Evolutionary conservation across 176 grass and related monocot genomes (phyloP).

Genomic region (Avena sativa): DNA sequence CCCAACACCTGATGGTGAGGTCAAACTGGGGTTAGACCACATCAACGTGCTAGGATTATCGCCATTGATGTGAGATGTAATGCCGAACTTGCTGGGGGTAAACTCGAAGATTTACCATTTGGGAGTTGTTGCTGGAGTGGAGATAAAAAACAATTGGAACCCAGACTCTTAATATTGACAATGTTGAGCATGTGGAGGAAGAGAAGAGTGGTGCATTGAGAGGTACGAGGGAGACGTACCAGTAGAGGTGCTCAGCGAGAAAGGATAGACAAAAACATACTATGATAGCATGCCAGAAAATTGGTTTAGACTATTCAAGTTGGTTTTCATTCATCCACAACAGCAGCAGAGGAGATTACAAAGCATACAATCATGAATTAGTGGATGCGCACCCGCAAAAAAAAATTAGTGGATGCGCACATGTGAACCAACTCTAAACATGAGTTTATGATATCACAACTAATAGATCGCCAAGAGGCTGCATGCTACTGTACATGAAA

Average conservation of each 20-base stretch:
- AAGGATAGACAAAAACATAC: not conserved
- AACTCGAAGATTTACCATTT: not conserved
- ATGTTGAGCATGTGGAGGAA: not conserved
- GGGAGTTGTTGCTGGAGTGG: not conserved
- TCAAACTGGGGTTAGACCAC: not conserved
- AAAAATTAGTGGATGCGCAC: not conserved
- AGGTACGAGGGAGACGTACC: not conserved
- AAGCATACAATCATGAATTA: not conserved
- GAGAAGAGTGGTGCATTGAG: not conserved
- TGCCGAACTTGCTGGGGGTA: not conserved
- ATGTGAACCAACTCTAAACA: not conserved
- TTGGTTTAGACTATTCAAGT: not conserved
- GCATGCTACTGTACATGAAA: not conserved
- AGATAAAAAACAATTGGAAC: not conserved
- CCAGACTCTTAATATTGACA: not conserved
- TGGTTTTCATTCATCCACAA: not conserved
- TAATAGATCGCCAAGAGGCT: not conserved
- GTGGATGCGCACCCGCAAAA: not conserved
- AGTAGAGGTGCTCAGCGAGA: not conserved
- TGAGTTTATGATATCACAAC: not conserved
- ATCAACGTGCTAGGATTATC: not conserved
- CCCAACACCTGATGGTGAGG: not conserved
- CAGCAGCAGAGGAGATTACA: not conserved
- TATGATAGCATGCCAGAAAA: not conserved
- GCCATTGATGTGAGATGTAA: not conserved